Conservation (phyloP, 2,329 filamentous ascomycete genomes). For the Aaosphaeria pasadenensis region DNA sequence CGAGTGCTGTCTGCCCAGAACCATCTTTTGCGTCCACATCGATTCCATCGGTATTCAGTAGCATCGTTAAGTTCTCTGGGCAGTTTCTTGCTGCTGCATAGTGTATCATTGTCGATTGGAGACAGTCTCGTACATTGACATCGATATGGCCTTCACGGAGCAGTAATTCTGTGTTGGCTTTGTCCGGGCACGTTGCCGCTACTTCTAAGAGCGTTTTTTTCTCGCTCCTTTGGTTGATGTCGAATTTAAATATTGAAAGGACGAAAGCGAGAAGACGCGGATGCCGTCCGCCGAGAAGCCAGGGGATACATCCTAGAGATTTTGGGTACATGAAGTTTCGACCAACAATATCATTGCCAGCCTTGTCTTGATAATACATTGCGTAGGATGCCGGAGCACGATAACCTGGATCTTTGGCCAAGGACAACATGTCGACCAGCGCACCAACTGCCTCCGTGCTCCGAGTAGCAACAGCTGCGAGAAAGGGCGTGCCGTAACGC, state of each 20-base stretch:
- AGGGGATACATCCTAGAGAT: too few species aligned
- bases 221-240: neutral
- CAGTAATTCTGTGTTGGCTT: neutral
- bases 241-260: neutral
- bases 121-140: neutral
- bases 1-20: neutral
- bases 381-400: too few species aligned
- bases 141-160: neutral
- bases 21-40: neutral
- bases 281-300: too few species aligned
- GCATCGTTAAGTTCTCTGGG: neutral
- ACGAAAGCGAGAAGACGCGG: neutral
- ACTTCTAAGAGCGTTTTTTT: neutral
- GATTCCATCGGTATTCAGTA: neutral
- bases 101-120: neutral
- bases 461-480: slow-evolving; percentile 32
- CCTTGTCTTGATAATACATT: neutral
- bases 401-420: too few species aligned
- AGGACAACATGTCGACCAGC: neutral
- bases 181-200: neutral
- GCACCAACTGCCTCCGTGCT: slow-evolving; percentile 17
- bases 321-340: neutral
- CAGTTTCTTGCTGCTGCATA: neutral
- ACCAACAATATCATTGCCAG: neutral
- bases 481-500: slow-evolving; percentile 28